These are phyloP conservation scores for Lachancea sp. DNA, from an alignment of 805 yeast genomes.

Conservation along the genomic window DNA sequence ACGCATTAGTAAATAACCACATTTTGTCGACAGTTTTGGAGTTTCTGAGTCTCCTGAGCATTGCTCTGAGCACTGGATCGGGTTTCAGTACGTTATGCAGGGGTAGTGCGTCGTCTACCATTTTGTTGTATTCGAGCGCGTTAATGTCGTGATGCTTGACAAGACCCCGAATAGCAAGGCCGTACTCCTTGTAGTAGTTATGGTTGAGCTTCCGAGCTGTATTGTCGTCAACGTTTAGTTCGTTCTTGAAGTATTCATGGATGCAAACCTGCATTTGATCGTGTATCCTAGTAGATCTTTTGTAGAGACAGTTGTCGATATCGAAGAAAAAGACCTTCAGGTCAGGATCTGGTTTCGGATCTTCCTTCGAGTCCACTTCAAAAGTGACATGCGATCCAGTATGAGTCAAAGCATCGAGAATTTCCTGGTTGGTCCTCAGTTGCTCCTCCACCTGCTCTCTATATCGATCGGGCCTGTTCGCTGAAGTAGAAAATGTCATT, in stretches of 20 bases:
- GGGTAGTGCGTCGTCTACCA: conserved; percentile 91
- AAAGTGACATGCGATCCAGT: conserved; percentile 32
- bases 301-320: conserved; percentile 87
- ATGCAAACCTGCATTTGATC: conserved; percentile 85
- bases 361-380: conserved; percentile 21
- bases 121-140: conserved; percentile 79
- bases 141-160: conserved; percentile 59
- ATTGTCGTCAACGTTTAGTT: conserved; percentile 54
- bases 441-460: conserved; percentile 21
- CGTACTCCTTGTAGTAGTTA: conserved; percentile 78
- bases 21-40: conserved; percentile 57
- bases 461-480: conserved; percentile 4
- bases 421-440: conserved; percentile 28
- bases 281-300: conserved; percentile 66
- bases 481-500: conserved; percentile 15
- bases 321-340: conserved; percentile 67
- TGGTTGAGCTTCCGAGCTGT: conserved; percentile 69
- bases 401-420: conserved; percentile 31
- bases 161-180: conserved; percentile 89
- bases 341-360: conserved; percentile 27
- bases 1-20: conserved; percentile 95
- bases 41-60: conserved; percentile 40
- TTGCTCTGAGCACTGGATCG: conserved; percentile 45
- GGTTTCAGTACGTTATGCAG: conserved; percentile 71
- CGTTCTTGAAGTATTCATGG: conserved; percentile 68